A percentile compares a stretch with the other conserved stretches of the same genome.
phyloP scores from a whole-genome alignment of 1,139 yeast species.

The Kurtzmaniella quercitrusa region DNA sequence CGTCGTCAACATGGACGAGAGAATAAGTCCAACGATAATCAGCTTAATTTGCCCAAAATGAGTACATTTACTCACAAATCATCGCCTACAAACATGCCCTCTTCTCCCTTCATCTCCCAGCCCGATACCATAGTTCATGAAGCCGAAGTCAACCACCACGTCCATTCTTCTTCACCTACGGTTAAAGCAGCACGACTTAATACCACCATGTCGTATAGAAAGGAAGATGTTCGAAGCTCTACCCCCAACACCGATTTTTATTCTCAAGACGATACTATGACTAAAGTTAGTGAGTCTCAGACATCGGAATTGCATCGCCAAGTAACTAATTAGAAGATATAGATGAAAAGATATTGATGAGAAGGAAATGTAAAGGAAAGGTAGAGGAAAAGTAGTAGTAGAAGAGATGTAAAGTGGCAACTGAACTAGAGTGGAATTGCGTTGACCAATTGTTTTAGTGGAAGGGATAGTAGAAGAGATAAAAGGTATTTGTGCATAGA shows the following conservation, averaged over 20 bases:
- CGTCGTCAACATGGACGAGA: neutral
- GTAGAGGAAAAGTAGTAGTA: too few relatives aligned
- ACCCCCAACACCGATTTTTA: constrained; percentile 33
- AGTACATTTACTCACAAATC: constrained; percentile 23
- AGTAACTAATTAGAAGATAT: constrained; percentile 1
- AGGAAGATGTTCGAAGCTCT: constrained; percentile 19
- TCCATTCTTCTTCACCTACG: constrained; percentile 26
- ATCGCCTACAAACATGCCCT: constrained; percentile 38
- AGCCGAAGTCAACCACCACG: constrained; percentile 3
- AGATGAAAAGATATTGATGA: neutral
- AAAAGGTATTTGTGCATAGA: too few relatives aligned
- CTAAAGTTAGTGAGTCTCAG: neutral
- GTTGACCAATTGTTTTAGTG: too few relatives aligned
- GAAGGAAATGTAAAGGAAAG: too few relatives aligned
- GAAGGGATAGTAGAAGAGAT: too few relatives aligned
- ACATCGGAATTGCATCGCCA: neutral
- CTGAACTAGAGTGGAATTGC: too few relatives aligned
- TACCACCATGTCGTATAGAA: constrained; percentile 22
- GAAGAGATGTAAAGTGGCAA: too few relatives aligned
- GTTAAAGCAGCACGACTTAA: constrained; percentile 33
- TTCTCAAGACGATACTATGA: constrained; percentile 23
- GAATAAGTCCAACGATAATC: constrained; percentile 4
- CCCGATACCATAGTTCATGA: constrained; percentile 8
- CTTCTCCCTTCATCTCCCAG: constrained; percentile 31
- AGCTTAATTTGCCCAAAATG: constrained; percentile 25